Percentiles rank a stretch among this genome's conserved stretches.
phyloP scores from a whole-genome alignment of 768 basidiomycete genomes.

The Boletus rufocinnamomeus region DNA sequence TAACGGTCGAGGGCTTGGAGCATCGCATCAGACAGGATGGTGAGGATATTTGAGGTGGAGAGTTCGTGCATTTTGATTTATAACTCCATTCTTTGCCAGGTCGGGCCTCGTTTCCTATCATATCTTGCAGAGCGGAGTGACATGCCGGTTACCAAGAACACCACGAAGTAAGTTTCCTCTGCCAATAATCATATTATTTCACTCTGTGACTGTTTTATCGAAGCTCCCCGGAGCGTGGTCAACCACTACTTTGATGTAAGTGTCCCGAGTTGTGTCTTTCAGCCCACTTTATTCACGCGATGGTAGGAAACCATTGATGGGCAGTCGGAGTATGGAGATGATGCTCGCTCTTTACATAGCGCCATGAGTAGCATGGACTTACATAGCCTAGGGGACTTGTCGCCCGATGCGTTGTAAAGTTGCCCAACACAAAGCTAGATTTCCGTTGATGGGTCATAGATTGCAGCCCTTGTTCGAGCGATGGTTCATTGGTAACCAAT shows the following conservation, averaged over 20 bases:
- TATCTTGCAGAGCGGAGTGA: constrained; percentile 87
- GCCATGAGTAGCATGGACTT: constrained; percentile 57
- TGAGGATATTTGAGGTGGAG: constrained; percentile 32
- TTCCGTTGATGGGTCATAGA: background rate
- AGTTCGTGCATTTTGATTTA: background rate
- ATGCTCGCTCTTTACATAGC: constrained; percentile 62
- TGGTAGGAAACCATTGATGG: constrained; percentile 71
- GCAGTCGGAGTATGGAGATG: constrained; percentile 74
- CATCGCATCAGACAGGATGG: constrained; percentile 99
- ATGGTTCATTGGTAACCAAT: constrained; percentile 13
- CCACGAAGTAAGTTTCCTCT: constrained; percentile 72
- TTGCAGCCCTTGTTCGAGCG: background rate
- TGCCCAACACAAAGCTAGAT: background rate
- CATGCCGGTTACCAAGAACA: constrained; percentile 89
- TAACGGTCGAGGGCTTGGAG: constrained; percentile 88
- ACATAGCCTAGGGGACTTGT: constrained; percentile 65
- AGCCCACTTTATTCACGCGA: constrained; percentile 1
- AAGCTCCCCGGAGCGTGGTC: constrained; percentile 85
- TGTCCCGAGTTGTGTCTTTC: constrained; percentile 7
- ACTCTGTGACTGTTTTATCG: constrained; percentile 9
- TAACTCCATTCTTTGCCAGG: constrained; percentile 40
- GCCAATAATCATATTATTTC: background rate
- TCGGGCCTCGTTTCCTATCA: constrained; percentile 89
- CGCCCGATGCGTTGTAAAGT: constrained; percentile 64
- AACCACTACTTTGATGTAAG: constrained; percentile 94